Evolutionary conservation across 371 early-diverging fungal genomes (phyloP).

Genomic region (Mortierella sp.): DNA sequence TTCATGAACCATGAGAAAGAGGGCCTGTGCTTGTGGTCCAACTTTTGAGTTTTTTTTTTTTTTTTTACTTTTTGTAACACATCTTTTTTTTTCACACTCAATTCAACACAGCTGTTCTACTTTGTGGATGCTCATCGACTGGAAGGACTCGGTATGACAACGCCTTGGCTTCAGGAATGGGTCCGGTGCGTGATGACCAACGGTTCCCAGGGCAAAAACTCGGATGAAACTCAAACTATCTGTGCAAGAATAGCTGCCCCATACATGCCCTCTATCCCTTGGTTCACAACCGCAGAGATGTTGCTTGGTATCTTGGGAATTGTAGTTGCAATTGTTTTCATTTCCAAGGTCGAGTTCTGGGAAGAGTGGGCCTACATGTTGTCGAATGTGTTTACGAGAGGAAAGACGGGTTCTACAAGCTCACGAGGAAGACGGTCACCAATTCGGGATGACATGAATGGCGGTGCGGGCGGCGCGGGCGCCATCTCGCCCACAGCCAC

Average conservation of each 20-base stretch:
- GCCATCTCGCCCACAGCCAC: conserved; percentile 3
- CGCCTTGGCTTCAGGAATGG: conserved; percentile 38
- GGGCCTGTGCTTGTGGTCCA: neutral
- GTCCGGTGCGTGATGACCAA: conserved; percentile 7
- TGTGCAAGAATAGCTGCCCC: conserved; percentile 18
- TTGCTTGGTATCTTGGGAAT: conserved; percentile 34
- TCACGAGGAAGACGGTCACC: conserved; percentile 13
- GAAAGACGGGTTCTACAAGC: conserved; percentile 17
- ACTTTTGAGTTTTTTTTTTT: neutral
- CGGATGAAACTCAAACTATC: conserved; percentile 24
- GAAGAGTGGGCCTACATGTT: conserved; percentile 31
- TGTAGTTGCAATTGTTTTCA: conserved; percentile 31
- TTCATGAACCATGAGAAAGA: neutral
- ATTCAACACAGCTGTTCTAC: conserved; percentile 37
- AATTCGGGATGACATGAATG: neutral
- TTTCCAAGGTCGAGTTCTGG: conserved; percentile 49
- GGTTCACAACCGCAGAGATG: conserved; percentile 44
- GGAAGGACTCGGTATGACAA: conserved; percentile 3
- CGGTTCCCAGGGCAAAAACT: neutral
- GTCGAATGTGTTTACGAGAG: conserved; percentile 21
- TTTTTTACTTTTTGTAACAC: neutral
- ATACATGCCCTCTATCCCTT: conserved; percentile 36
- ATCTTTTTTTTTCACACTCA: too few relatives aligned
- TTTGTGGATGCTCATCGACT: conserved; percentile 33
- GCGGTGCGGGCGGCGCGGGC: neutral